These are phyloP conservation scores for Cryphonectria carpinicola DNA, from an alignment of 2,329 filamentous ascomycete genomes.

Conservation along the genomic window DNA sequence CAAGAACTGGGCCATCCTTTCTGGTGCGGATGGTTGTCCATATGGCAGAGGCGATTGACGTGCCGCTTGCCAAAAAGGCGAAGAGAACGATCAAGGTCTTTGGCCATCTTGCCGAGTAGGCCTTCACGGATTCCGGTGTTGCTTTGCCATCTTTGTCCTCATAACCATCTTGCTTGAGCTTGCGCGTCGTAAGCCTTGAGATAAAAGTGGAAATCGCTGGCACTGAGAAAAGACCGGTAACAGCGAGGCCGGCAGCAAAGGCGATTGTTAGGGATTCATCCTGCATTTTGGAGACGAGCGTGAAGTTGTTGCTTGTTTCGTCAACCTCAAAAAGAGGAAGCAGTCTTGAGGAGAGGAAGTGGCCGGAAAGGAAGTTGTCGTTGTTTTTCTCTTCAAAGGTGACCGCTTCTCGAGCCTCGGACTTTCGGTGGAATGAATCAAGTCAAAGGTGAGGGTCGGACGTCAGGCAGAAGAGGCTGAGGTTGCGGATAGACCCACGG, in stretches of 20 bases:
- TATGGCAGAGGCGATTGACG: conserved; percentile 61
- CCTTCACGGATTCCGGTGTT: conserved; percentile 63
- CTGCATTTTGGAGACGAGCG: conserved; percentile 32
- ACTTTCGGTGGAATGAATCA: neutral
- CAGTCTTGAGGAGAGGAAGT: neutral
- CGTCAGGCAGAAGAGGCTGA: conserved; percentile 41
- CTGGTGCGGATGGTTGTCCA: conserved; percentile 48
- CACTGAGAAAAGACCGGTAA: conserved; percentile 37
- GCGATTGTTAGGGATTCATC: conserved; percentile 36
- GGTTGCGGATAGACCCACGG: conserved; percentile 36
- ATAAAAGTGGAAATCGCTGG: conserved; percentile 38
- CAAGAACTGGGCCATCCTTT: conserved; percentile 48
- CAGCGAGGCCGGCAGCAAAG: conserved; percentile 35
- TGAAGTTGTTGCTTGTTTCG: neutral
- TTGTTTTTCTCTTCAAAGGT: neutral
- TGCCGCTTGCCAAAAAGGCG: conserved; percentile 55
- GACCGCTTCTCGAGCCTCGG: neutral
- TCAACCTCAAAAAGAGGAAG: neutral
- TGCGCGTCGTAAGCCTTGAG: conserved; percentile 34
- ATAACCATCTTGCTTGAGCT: conserved; percentile 54
- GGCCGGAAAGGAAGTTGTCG: neutral
- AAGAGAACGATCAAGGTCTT: conserved; percentile 59
- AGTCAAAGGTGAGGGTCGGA: neutral
- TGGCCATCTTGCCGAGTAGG: conserved; percentile 64
- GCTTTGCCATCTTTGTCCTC: conserved; percentile 72